Base-by-base conservation (phyloP, 805 yeast genomes). In the Lachancea cidri region DNA sequence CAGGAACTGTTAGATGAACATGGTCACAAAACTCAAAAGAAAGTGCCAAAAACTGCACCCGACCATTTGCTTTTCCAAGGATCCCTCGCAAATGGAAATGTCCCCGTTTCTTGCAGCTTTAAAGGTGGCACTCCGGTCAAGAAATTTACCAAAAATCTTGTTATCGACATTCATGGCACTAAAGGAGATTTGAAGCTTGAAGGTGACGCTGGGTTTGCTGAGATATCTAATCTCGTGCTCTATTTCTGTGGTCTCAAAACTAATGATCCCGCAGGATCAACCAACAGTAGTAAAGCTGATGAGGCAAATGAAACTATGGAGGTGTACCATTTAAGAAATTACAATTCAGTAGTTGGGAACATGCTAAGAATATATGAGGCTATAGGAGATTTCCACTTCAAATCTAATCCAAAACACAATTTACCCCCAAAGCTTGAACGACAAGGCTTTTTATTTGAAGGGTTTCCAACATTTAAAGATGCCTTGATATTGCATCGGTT, bases 201-300 rank as follows among this genome's bases (percentile, higher is more conserved):
- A 43, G 64, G 64, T 33, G 62, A 59, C 39, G 64, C 62, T 5
- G 64, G 64, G n/a, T 59, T 59, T 40, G 59, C 60, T 1, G 62
- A 57, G 36, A 55, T 59, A 9, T 56, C 64, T 5, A 59, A 57
- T 38, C 41, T 59, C 8, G 62, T 57, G 1, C 42, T 59, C 27
- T 59, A 57, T 42, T 59, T 56, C 40, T 55, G 57, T 41, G 64
- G 64, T 33, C 42, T 44, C 6, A 53, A 53, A 29, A 29, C 29
- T 13, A 14, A 15, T 25, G 24, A 16, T n/a, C 29, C 30, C 5
- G 35, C 29, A 8, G 45, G 41, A 7, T 37, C 37, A 13, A 6
- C 16, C 14, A 17, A 36, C 11, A 18, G 33, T 4, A 25, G 31
- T 17, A 17, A 35, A 8, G 44, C 42, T 2, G 58, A 57, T 36